These are phyloP conservation scores for Colletotrichum tanaceti DNA, from an alignment of 2,329 filamentous ascomycete genomes.

Conservation along the genomic window DNA sequence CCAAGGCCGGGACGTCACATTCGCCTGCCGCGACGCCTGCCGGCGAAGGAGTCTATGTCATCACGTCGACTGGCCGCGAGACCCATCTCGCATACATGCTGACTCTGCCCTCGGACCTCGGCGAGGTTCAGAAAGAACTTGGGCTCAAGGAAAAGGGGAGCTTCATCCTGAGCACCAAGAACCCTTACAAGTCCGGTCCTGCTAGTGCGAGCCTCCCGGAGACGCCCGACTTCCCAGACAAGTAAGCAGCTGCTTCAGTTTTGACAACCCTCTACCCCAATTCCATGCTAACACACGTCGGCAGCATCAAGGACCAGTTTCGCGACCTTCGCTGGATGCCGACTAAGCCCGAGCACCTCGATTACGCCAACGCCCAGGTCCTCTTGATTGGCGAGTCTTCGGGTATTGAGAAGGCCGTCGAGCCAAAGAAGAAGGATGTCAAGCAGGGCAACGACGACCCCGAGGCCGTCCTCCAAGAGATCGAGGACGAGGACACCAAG, in stretches of 20 bases:
- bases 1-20: slow-evolving; percentile 80
- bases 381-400: slow-evolving; percentile 80
- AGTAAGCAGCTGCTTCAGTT: not conserved
- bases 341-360: slow-evolving; percentile 76
- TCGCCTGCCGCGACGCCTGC: slow-evolving; percentile 77
- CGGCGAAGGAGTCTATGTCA: slow-evolving; percentile 88
- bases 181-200: slow-evolving; percentile 77
- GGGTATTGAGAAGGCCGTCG: slow-evolving; percentile 66
- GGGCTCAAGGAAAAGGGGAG: slow-evolving; percentile 78
- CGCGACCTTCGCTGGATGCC: slow-evolving; percentile 78
- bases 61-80: slow-evolving; percentile 76
- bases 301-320: slow-evolving; percentile 78
- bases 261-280: not conserved
- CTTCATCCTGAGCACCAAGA: slow-evolving; percentile 84
- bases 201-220: slow-evolving; percentile 71
- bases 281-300: slow-evolving; percentile 5
- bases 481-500: slow-evolving; percentile 80
- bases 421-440: slow-evolving; percentile 65
- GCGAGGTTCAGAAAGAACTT: slow-evolving; percentile 79
- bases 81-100: slow-evolving; percentile 84
- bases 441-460: slow-evolving; percentile 72
- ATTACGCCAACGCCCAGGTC: slow-evolving; percentile 81
- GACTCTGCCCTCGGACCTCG: slow-evolving; percentile 76
- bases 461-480: slow-evolving; percentile 76
- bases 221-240: slow-evolving; percentile 64